These are phyloP conservation scores for Solanum rostratum DNA, from an alignment of 257 asterid species.

Conservation along the genomic window DNA sequence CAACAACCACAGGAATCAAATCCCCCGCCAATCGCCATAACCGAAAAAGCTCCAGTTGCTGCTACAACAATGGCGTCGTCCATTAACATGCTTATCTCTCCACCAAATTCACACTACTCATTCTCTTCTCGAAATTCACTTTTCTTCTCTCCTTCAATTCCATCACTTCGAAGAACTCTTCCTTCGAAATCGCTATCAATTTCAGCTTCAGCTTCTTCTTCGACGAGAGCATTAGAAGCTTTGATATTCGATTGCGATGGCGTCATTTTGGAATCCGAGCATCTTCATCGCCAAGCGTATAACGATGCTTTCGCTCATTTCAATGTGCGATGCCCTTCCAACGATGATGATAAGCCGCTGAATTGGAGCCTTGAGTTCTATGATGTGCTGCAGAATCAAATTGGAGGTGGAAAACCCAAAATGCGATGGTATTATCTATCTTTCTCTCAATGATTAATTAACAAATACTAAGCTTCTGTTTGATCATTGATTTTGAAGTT, in stretches of 20 bases:
- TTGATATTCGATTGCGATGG: conserved; percentile 90
- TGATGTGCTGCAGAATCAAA: conserved; percentile 69
- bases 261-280: conserved; percentile 85
- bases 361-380: conserved; percentile 71
- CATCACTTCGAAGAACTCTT: neutral
- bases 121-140: conserved; percentile 24
- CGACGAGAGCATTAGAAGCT: conserved; percentile 54
- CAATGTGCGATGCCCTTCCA: conserved; percentile 56
- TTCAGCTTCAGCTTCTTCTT: conserved; percentile 26
- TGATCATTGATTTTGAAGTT: neutral
- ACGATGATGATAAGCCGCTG: conserved; percentile 35
- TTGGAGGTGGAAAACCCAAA: conserved; percentile 96
- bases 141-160: conserved; percentile 11
- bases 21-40: neutral
- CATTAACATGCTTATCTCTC: conserved; percentile 33
- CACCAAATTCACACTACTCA: conserved; percentile 20
- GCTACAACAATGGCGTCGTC: conserved; percentile 50
- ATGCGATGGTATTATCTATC: conserved; percentile 65
- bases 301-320: conserved; percentile 83
- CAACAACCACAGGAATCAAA: neutral
- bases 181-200: conserved; percentile 19
- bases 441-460: neutral
- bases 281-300: conserved; percentile 91
- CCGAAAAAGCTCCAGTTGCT: neutral
- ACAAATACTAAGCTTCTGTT: too few relatives aligned